Conservation (phyloP, 805 yeast genomes). For the Hanseniaspora jakobsenii region DNA sequence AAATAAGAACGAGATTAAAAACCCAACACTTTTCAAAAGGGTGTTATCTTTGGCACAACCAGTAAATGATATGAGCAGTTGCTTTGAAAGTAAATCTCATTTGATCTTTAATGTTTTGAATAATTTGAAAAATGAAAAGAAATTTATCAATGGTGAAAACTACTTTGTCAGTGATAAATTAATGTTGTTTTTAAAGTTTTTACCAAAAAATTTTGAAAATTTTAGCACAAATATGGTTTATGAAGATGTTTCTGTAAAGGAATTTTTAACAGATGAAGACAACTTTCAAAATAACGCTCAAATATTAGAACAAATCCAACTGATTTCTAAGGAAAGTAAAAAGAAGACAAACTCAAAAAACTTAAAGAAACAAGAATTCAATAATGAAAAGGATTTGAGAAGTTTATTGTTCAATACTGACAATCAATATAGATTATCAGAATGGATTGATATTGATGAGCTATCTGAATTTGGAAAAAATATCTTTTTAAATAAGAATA, state of each 20-base stretch:
- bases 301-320: no score
- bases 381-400: no score
- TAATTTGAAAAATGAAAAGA: neutral
- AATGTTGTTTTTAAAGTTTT: slow-evolving; percentile 1
- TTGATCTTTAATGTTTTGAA: neutral
- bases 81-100: slow-evolving; percentile 17
- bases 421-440: slow-evolving; percentile 8
- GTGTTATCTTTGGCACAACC: slow-evolving; percentile 22
- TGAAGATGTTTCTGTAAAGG: neutral
- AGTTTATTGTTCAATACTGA: slow-evolving; percentile 22
- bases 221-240: neutral
- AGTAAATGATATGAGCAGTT: slow-evolving; percentile 23
- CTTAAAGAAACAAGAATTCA: no score
- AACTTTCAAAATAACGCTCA: neutral
- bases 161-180: slow-evolving; percentile 3
- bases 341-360: no score
- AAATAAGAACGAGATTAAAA: no score
- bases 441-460: slow-evolving; percentile 17
- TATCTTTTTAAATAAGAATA: neutral
- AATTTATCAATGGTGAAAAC: slow-evolving; percentile 3
- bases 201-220: neutral
- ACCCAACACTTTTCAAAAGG: slow-evolving; percentile 22
- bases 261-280: neutral
- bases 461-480: slow-evolving; percentile 5
- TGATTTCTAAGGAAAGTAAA: no score